A percentile compares a stretch with the other conserved stretches of the same genome.
These are phyloP conservation scores for Sphenostylis stenocarpa DNA, from an alignment of 306 rosid species.

Conservation along the genomic window DNA sequence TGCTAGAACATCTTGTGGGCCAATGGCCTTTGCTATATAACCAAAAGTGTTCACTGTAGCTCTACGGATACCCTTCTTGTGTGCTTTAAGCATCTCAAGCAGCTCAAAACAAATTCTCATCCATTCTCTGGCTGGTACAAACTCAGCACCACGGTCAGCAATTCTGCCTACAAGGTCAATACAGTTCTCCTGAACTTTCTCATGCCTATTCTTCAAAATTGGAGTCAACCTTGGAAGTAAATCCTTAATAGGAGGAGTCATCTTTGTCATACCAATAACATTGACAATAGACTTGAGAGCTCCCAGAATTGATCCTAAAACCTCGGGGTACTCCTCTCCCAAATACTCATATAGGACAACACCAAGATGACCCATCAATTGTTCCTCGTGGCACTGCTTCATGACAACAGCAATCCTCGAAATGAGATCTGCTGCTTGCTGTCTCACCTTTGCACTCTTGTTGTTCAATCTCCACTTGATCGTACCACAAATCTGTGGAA, in stretches of 20 bases:
- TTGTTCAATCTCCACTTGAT: conserved; percentile 95
- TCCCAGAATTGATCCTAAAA: conserved; percentile 89
- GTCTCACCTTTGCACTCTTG: conserved; percentile 96
- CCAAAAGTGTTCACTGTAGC: conserved; percentile 93
- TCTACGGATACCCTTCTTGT: conserved; percentile 92
- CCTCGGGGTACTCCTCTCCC: conserved; percentile 98
- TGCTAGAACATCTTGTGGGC: conserved; percentile 92
- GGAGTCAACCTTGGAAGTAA: conserved; percentile 95
- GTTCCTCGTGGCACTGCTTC: conserved; percentile 99
- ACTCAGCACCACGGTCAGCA: conserved; percentile 98
- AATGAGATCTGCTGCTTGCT: conserved; percentile 96
- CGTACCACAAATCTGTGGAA: conserved; percentile 98
- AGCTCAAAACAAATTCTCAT: conserved; percentile 98
- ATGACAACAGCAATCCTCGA: conserved; percentile 94
- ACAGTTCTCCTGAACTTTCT: conserved; percentile 96
- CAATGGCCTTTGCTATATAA: conserved; percentile 91
- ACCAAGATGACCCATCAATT: conserved; percentile 98
- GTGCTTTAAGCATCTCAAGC: conserved; percentile 99
- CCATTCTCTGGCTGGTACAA: conserved; percentile 97
- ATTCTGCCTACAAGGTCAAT: conserved; percentile 93
- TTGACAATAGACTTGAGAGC: conserved; percentile 96
- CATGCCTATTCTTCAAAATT: conserved; percentile 93
- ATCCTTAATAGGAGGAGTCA: conserved; percentile 97
- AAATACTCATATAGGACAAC: conserved; percentile 92
- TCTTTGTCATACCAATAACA: conserved; percentile 98